These are phyloP conservation scores for Ceratocystis huliohia DNA, from an alignment of 2,329 filamentous ascomycete genomes.

Conservation along the genomic window DNA sequence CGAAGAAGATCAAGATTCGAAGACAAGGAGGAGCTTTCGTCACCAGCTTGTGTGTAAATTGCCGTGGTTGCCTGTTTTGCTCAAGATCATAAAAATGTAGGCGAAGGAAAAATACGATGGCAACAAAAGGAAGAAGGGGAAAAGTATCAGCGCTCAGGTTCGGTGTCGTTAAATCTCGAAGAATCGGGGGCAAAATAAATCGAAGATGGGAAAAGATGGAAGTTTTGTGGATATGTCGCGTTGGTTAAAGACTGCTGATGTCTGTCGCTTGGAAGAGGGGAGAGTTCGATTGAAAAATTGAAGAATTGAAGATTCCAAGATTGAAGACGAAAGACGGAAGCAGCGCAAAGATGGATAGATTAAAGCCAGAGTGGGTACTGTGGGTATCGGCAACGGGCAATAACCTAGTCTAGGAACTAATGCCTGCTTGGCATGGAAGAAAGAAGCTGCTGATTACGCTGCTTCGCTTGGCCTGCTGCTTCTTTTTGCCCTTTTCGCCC, in stretches of 20 bases:
- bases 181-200: background rate
- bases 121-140: background rate
- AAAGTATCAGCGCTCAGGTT: background rate
- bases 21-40: constrained; percentile 11
- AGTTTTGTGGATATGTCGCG: background rate
- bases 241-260: background rate
- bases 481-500: background rate
- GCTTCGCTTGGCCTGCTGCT: constrained; percentile 7
- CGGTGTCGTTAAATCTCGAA: background rate
- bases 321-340: background rate
- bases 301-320: background rate
- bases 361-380: background rate
- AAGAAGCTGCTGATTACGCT: constrained; percentile 13
- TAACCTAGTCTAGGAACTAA: constrained; percentile 1
- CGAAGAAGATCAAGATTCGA: constrained; percentile 13
- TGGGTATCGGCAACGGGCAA: background rate
- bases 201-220: background rate
- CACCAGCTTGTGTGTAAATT: background rate
- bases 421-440: constrained; percentile 9
- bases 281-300: background rate
- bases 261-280: background rate
- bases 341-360: background rate
- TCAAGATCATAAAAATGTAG: background rate
- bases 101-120: background rate
- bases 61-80: background rate